phyloP scores from a whole-genome alignment of 768 basidiomycete species.

The Boletus insuetus region DNA sequence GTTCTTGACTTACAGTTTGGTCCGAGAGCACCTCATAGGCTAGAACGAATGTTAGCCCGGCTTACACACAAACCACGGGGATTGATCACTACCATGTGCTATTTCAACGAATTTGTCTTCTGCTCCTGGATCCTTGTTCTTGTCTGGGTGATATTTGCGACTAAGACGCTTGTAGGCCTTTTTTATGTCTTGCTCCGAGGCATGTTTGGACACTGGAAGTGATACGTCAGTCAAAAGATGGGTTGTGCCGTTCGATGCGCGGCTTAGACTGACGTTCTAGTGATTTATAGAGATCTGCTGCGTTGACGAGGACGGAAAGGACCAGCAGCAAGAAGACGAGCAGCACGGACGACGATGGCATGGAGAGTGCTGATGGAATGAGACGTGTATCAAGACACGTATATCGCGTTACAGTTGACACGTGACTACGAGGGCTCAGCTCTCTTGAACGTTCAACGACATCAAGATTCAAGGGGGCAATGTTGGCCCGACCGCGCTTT shows the following conservation, averaged over 20 bases:
- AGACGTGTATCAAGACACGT: constrained; percentile 24
- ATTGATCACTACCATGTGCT: constrained; percentile 64
- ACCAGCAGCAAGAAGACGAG: constrained; percentile 29
- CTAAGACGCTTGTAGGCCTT: constrained; percentile 90
- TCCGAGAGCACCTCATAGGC: constrained; percentile 98
- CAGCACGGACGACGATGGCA: constrained; percentile 29
- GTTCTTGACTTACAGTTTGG: constrained; percentile 49
- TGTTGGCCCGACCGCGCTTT: constrained; percentile 17
- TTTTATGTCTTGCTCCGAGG: constrained; percentile 85
- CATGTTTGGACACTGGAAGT: constrained; percentile 60
- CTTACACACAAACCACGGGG: neutral
- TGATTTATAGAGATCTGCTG: constrained; percentile 77
- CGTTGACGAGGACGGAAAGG: constrained; percentile 36
- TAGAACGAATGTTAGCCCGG: constrained; percentile 25
- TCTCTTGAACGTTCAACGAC: neutral
- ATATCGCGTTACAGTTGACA: constrained; percentile 25
- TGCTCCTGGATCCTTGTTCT: constrained; percentile 82
- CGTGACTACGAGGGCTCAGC: constrained; percentile 18
- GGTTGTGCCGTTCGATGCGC: constrained; percentile 21
- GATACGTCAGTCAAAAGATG: constrained; percentile 22
- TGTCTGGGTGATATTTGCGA: constrained; percentile 91
- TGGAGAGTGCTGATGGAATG: constrained; percentile 6
- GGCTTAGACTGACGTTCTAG: constrained; percentile 67
- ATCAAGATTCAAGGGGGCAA: constrained; percentile 3
- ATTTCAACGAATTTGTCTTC: constrained; percentile 89